phyloP scores from a whole-genome alignment of 2,329 filamentous ascomycete species.

The Chaetothyriales sp. region DNA sequence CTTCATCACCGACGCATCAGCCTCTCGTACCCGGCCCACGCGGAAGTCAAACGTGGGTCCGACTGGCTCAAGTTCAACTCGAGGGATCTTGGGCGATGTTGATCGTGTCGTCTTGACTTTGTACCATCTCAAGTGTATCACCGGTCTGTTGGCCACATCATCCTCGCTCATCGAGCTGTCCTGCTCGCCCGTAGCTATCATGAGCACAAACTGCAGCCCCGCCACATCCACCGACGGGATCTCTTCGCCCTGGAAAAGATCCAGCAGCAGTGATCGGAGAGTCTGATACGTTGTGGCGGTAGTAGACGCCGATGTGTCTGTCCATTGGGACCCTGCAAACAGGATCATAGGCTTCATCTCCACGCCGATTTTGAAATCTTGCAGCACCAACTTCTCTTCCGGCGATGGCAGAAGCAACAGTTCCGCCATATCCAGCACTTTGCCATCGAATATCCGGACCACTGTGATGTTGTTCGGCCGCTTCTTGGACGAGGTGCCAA shows the following conservation, averaged over 20 bases:
- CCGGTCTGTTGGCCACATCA: conserved; percentile 25
- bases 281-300: conserved; percentile 57
- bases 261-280: conserved; percentile 71
- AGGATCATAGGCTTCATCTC: conserved; percentile 78
- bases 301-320: conserved; percentile 50
- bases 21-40: conserved; percentile 63
- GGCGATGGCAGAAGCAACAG: conserved; percentile 62
- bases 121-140: conserved; percentile 60
- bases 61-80: conserved; percentile 89
- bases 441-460: conserved; percentile 66
- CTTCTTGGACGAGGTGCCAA: conserved; percentile 81
- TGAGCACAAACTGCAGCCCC: conserved; percentile 80
- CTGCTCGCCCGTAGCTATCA: conserved; percentile 58
- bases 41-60: conserved; percentile 86
- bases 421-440: conserved; percentile 90
- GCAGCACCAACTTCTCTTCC: conserved; percentile 41
- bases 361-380: conserved; percentile 50
- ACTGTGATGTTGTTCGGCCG: conserved; percentile 81
- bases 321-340: conserved; percentile 81
- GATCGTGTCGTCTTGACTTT: conserved; percentile 72
- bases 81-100: conserved; percentile 62
- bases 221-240: conserved; percentile 80
- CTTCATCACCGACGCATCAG: conserved; percentile 68
- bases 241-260: conserved; percentile 78
- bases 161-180: conserved; percentile 22